Conservation (phyloP, 768 basidiomycete species). For the Cubamyces lactineus region DNA sequence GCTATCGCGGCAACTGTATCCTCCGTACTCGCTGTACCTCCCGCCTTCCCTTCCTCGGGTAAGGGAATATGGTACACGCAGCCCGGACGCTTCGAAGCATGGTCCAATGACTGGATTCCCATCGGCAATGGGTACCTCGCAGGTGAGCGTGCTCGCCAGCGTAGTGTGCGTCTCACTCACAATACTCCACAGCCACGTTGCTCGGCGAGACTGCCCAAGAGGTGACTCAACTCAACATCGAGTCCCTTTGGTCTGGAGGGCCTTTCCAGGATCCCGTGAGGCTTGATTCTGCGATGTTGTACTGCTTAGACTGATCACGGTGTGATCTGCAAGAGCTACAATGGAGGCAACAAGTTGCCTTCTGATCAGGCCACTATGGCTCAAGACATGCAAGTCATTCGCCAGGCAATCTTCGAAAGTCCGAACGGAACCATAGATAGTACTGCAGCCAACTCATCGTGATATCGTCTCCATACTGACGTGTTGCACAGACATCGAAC, state of each 20-base stretch:
- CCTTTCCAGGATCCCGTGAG: slow-evolving; percentile 67
- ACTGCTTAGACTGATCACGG: neutral
- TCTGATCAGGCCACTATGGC: slow-evolving; percentile 49
- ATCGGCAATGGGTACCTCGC: slow-evolving; percentile 76
- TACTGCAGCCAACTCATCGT: slow-evolving; percentile 31
- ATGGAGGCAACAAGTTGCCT: slow-evolving; percentile 67
- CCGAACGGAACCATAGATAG: slow-evolving; percentile 61
- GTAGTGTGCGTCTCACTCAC: neutral
- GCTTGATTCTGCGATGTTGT: neutral
- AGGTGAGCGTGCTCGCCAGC: slow-evolving; percentile 41
- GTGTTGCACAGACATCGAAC: slow-evolving; percentile 49
- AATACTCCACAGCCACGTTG: slow-evolving; percentile 54
- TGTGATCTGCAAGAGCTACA: slow-evolving; percentile 52
- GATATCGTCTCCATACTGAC: neutral
- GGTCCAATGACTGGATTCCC: slow-evolving; percentile 66
- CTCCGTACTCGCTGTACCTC: slow-evolving; percentile 33
- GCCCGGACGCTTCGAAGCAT: slow-evolving; percentile 46
- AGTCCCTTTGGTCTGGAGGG: slow-evolving; percentile 77
- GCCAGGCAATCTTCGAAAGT: slow-evolving; percentile 60
- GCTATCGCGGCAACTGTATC: slow-evolving; percentile 9
- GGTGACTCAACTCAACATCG: slow-evolving; percentile 70
- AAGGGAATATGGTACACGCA: slow-evolving; percentile 74
- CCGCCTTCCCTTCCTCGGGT: slow-evolving; percentile 68
- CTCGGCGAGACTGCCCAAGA: slow-evolving; percentile 65
- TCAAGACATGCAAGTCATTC: slow-evolving; percentile 53